Base-by-base conservation (phyloP, 345 rosid genomes). In the Turnera subulata region DNA sequence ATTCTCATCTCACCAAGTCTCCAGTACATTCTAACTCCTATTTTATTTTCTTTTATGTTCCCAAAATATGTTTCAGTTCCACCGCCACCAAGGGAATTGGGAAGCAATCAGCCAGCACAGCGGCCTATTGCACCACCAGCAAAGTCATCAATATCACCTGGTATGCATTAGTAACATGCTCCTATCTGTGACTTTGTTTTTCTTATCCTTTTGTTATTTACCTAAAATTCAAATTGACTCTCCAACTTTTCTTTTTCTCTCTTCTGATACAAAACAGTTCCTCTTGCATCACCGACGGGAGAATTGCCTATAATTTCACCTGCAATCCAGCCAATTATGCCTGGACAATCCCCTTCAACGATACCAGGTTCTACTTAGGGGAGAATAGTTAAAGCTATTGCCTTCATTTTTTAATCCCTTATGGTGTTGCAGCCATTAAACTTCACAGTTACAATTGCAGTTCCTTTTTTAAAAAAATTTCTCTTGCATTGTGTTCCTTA, bases 331-430 rank as follows among this genome's bases (percentile, higher is more conserved):
- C 86, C 80, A 6, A 46, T 59, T 23, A 16, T 66, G 56, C 84
- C 81, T 13, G 71, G 66, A 61, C 57, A 61, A 52, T 26, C 88
- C 29, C 85, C 84, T 18, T 44, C 85, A 62, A 59, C 26, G 19
- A 62, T 77, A 49, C 75, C 79, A 75, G 86, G 92, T 84, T 71
- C 62, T n/a, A 42, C 58, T 64, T 19, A 40, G 16, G 33, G 15
- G 55, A 61, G 35, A 21, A 50, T 11, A 55, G 50, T 56, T 63
- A 2, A 32, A 40, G 38, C 32, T 43, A 47, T 60, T 16, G 32
- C 38, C 19, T 19, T 55, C 6, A 60, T 50, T 24, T 59, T 67
- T 26, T 26, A n/a, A 21, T 33, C 50, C 49, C 48, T 55, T 68
- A 50, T 61, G 38, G 63, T 32, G 19, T 40, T 6, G 8, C 52